Base-by-base conservation (phyloP, 768 basidiomycete genomes). In the Peribolospora kevripleyi region DNA sequence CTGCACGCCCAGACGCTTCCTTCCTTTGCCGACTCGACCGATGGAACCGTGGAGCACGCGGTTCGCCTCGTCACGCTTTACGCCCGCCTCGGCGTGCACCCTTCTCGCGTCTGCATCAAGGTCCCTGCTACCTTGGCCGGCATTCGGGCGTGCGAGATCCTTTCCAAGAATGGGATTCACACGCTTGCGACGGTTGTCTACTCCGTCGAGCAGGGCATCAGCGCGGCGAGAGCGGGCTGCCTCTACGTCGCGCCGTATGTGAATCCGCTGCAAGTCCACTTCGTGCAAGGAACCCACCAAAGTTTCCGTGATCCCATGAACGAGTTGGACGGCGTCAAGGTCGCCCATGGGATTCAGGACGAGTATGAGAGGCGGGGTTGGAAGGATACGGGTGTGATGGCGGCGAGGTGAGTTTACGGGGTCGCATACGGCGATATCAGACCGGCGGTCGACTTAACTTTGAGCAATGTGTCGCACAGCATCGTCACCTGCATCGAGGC, bases 91-190 rank as follows among this genome's bases (percentile, higher is more conserved):
- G 59, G 56, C 7, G 41, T 62, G 25, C 58, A 59, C 6, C 42
- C 11, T 9, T 53, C 49, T 6, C 61, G 63, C 10, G 57, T 65
- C 41, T 63, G 61, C 57, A 62, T 65, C 55, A 65, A 65, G 52
- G 58, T 65, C 25, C 63, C 63, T 5, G 47, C 61, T 5, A 65
- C 63, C 7, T 37, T 55, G 14, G 62, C 57, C 10, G 63, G 62
- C 11, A 54, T 65, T 4, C 56, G 57, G 7, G 63, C 63, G 7
- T 59, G 56, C 50, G 36, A 42, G 42, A 57, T 58, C n/a, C 58
- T 65, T 1, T 53, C 54, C 25, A 56, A 38, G n/a, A 54, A 61
- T 9, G 55, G 57, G 47, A 55, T 62, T 45, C 49, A 54, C 7
- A 62, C 63, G 6, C 57, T 65, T 6, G 63, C 57, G 4, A 65